Evolutionary conservation across 495 filamentous ascomycete genomes (phyloP), one percentile per base, ranked within the genome.

Genomic region (Lepidopterella palustris): DNA sequence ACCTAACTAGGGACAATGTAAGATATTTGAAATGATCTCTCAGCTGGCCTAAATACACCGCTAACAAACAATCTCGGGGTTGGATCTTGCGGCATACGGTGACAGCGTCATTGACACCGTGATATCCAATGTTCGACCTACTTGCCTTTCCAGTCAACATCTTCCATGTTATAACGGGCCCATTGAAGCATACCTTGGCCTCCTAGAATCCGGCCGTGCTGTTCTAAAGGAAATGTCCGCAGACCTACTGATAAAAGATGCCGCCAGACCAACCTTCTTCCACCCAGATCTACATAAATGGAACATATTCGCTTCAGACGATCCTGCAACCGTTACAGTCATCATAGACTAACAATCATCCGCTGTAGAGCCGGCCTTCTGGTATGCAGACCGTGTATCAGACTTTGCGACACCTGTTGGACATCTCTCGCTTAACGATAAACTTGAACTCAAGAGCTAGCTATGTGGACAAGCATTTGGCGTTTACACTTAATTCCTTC

Each of bases 291-390:
- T 78, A 11, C 66, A 77, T 53, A 75, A 72, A 60, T 62, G 74
- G 55, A 77, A 78, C 42, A 77, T 78, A 49, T 77, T 69, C 53
- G 71, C 79, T 45, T 76, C 72, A 32, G 62, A 66, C 21, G 59
- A 72, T 2, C 74, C 77, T 11, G 76, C 71, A 45, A 71, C 73
- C 9, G 11, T 70, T 10, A n/a, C n/a, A n/a, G 64, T 66, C 27
- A 55, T 79, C 0, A 71, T 79, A 27, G 77, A 78, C 55, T 76
- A 74, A 74, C 71, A 78, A 65, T 70, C 66, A 24, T 55, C 72
- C 5, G 72, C 69, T 45, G 70, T 77, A 49, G 68, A 75, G 55
- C 75, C 74, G 13, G 68, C 70, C 27, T 76, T 77, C 52, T 59
- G 66, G 8, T 74, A 73, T 56, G 64, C 68, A 24, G 68, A 72